A percentile compares a stretch with the other conserved stretches of the same genome.
Evolutionary conservation across 1,284 basidiomycete genomes (phyloP).

Genomic region (Chondrostereum purpureum): DNA sequence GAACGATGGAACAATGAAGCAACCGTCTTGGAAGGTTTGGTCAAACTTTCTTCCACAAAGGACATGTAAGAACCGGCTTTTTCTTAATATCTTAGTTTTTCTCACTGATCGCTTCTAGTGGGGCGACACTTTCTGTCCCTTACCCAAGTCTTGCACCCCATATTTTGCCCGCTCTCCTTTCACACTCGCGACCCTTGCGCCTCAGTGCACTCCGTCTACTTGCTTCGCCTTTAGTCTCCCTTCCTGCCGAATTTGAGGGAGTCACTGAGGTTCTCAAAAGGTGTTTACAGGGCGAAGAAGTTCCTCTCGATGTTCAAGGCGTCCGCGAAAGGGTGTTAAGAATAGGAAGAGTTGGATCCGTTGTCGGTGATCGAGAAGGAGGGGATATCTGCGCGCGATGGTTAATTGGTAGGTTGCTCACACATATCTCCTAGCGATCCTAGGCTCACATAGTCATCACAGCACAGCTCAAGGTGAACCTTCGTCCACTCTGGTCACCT

Average conservation of each 20-base stretch:
- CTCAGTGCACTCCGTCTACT: constrained; percentile 52
- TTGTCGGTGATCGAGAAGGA: constrained; percentile 42
- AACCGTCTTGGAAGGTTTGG: constrained; percentile 47
- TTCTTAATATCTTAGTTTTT: too few relatives aligned
- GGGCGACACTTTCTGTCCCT: not conserved
- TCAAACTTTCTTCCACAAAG: constrained; percentile 44
- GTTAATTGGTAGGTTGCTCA: constrained; percentile 47
- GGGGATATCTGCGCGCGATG: constrained; percentile 55
- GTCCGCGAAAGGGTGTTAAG: constrained; percentile 77
- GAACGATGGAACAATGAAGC: constrained; percentile 56
- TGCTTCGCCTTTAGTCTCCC: constrained; percentile 35
- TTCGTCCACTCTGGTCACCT: constrained; percentile 86
- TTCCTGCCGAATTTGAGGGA: constrained; percentile 26
- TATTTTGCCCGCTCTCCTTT: constrained; percentile 35
- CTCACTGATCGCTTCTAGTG: too few relatives aligned
- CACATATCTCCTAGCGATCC: constrained; percentile 3
- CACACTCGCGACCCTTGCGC: constrained; percentile 53
- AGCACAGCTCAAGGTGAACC: constrained; percentile 88
- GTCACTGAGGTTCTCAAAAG: constrained; percentile 56
- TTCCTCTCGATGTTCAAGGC: constrained; percentile 69
- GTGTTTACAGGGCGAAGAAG: constrained; percentile 69
- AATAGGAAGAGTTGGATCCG: constrained; percentile 55
- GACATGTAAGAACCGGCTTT: too few relatives aligned
- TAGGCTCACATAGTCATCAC: constrained; percentile 11
- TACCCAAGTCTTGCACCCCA: not conserved